Evolutionary conservation across 2,329 filamentous ascomycete genomes (phyloP).

Genomic region (Talaromyces sp.): DNA sequence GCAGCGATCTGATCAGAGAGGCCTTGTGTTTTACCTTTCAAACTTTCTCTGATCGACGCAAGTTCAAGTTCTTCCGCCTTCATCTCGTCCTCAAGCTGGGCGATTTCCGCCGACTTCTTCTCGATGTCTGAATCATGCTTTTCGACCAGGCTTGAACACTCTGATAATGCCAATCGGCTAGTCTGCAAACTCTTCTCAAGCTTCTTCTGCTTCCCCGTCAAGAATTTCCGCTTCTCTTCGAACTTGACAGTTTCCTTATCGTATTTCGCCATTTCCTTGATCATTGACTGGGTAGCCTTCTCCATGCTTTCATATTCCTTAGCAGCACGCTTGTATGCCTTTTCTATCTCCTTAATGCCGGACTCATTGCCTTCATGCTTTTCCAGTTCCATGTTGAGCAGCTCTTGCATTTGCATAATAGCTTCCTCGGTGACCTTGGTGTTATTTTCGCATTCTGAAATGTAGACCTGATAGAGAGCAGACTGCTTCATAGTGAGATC

Average conservation of each 20-base stretch:
- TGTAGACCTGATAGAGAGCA: constrained; percentile 85
- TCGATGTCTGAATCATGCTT: constrained; percentile 75
- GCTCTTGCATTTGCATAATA: constrained; percentile 80
- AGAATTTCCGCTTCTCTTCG: constrained; percentile 94
- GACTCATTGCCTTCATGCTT: constrained; percentile 88
- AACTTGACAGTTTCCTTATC: constrained; percentile 97
- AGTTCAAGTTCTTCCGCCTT: constrained; percentile 77
- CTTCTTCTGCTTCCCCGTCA: constrained; percentile 87
- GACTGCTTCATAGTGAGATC: constrained; percentile 86
- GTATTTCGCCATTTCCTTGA: constrained; percentile 85
- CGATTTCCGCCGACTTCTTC: constrained; percentile 67
- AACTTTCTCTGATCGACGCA: constrained; percentile 70
- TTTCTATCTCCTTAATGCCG: constrained; percentile 83
- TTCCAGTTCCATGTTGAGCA: constrained; percentile 80
- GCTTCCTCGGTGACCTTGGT: constrained; percentile 83
- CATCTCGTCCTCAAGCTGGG: constrained; percentile 69
- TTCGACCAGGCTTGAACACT: constrained; percentile 71
- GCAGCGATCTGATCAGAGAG: constrained; percentile 87
- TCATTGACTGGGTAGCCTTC: constrained; percentile 69
- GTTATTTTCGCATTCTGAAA: constrained; percentile 83
- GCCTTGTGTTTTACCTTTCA: constrained; percentile 93
- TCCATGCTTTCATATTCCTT: constrained; percentile 80
- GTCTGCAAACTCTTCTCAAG: constrained; percentile 79
- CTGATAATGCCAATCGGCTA: constrained; percentile 66
- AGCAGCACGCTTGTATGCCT: constrained; percentile 71